Base-by-base conservation (phyloP, 495 filamentous ascomycete genomes). In the Penicillium silybi region DNA sequence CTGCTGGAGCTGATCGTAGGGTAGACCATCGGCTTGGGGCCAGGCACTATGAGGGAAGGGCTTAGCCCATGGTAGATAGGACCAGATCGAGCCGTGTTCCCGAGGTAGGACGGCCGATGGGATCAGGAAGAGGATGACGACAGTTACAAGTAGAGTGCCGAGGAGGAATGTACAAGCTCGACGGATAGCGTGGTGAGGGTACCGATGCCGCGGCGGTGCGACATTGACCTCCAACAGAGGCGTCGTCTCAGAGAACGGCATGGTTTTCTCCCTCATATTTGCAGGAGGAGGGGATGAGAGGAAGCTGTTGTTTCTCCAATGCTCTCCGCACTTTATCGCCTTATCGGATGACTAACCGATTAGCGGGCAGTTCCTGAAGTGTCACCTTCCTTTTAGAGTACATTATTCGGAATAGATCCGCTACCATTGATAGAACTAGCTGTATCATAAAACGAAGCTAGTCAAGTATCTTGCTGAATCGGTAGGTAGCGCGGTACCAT, bases 161-260 rank as follows among this genome's bases (percentile, higher is more conserved):
- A 92, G 70, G 15, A 78, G 74, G 44, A 86, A 74, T 44, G 83
- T 90, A 69, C 87, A 93, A 64, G 86, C 82, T 44, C 83, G 84
- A 48, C 88, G 86, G 27, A 90, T 57, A 15, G 76, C 73, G 58
- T 80, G 79, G 64, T 90, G 88, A 17, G 79, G 78, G 61, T 90
- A 90, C 41, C 85, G 82, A 53, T 75, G 80, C 32, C 78, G 85
- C 50, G 53, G 64, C 19, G 69, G 69, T 29, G 66, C 70, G 51
- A 70, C 65, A 46, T 61, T 48, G 42, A 73, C 69, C 27, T 59
- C 56, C 9, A 76, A 62, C 27, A 76, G 63, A 46, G 73, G 73
- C 8, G 71, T 72, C 15, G 65, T 66, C 58, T 76, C 73, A 18
- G 71, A 71, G 38, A 53, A 61, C 47, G 66, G 57, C 71, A 74